phyloP scores from a whole-genome alignment of 768 basidiomycete genomes.

The Boletus tomentosulus region DNA sequence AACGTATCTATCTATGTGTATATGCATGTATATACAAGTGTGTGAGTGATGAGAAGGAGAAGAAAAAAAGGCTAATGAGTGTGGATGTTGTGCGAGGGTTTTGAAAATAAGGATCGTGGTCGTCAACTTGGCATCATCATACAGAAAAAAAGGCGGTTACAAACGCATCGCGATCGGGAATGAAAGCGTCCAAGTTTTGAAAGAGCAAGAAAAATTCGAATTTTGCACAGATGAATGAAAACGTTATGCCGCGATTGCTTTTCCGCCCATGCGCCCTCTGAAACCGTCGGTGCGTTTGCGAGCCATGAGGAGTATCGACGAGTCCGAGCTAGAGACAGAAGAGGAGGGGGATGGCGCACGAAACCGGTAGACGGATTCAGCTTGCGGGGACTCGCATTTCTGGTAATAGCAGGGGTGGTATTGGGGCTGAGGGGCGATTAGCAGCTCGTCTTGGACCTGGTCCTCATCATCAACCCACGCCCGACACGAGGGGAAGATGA shows the following conservation, averaged over 20 bases:
- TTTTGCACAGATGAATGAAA: neutral
- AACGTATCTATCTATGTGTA: slow-evolving; percentile 34
- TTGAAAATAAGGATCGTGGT: slow-evolving; percentile 12
- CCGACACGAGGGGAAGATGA: slow-evolving; percentile 32
- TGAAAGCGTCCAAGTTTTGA: slow-evolving; percentile 18
- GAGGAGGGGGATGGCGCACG: slow-evolving; percentile 17
- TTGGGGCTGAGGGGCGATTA: slow-evolving; percentile 18
- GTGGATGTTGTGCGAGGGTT: slow-evolving; percentile 19
- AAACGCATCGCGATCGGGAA: slow-evolving; percentile 11
- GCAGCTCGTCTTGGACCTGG: slow-evolving; percentile 15
- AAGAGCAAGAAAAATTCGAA: neutral
- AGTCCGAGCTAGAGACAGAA: slow-evolving; percentile 24
- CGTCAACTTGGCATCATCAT: slow-evolving; percentile 13
- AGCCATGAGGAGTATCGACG: slow-evolving; percentile 31
- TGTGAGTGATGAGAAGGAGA: slow-evolving; percentile 23
- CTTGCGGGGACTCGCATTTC: slow-evolving; percentile 11
- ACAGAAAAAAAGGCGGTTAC: slow-evolving; percentile 8
- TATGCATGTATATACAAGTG: slow-evolving; percentile 36
- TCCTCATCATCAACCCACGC: slow-evolving; percentile 29
- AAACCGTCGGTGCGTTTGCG: slow-evolving; percentile 16
- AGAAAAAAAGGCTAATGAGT: slow-evolving; percentile 19
- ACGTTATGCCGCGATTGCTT: slow-evolving; percentile 13
- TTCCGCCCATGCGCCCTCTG: slow-evolving; percentile 15
- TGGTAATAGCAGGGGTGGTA: slow-evolving; percentile 12
- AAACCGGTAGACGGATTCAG: slow-evolving; percentile 11